These are phyloP conservation scores for Phytophthora melonis DNA, from an alignment of 352 stramenopile genomes.

Conservation along the genomic window DNA sequence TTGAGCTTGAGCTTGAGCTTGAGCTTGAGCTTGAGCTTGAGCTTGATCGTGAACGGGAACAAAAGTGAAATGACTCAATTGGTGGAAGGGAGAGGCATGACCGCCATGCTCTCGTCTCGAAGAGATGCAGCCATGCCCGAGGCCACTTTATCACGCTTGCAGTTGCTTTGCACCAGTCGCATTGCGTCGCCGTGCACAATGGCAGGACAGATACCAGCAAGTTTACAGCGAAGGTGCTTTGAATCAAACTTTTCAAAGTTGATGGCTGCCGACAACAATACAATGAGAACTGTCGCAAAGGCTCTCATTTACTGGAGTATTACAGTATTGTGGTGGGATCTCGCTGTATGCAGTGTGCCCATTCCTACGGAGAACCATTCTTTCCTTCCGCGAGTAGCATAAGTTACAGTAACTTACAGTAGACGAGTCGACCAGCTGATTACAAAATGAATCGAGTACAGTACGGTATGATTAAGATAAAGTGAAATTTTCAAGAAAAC, in stretches of 20 bases:
- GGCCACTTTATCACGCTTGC: background rate
- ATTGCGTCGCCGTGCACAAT: background rate
- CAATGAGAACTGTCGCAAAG: background rate
- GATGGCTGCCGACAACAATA: slow-evolving; percentile 4
- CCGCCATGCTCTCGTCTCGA: background rate
- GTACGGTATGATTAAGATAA: background rate
- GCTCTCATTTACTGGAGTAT: background rate
- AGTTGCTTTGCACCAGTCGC: slow-evolving; percentile 1
- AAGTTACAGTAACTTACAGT: background rate
- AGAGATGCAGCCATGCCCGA: background rate
- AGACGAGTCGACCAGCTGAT: background rate
- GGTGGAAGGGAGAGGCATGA: background rate
- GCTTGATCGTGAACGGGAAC: background rate
- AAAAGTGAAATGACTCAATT: background rate
- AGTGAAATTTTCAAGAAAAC: too few species aligned
- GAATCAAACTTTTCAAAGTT: too few species aligned
- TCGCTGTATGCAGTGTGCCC: background rate
- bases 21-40: background rate
- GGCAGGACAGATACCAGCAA: background rate
- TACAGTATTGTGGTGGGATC: background rate
- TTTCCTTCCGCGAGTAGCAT: background rate
- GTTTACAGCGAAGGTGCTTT: background rate
- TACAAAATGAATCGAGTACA: background rate
- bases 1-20: slow-evolving; percentile 5
- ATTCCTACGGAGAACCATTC: background rate